phyloP scores from a whole-genome alignment of 768 basidiomycete species.

The Tylopilus subfusipes region DNA sequence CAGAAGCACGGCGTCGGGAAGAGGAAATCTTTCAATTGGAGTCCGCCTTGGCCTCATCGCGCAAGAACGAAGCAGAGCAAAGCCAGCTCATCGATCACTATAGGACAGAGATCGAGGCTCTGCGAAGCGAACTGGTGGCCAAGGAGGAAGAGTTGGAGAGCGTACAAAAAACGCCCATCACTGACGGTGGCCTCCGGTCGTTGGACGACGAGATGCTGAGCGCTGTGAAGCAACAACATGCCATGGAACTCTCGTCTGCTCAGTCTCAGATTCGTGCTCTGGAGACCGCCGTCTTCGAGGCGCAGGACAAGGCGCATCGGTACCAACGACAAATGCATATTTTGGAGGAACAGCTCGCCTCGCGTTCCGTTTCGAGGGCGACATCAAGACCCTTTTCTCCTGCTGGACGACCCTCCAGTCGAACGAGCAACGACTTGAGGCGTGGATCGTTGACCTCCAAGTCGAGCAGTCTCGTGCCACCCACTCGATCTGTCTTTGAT shows the following conservation, averaged over 20 bases:
- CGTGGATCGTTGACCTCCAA: conserved; percentile 34
- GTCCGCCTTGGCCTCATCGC: conserved; percentile 49
- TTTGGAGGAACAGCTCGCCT: conserved; percentile 63
- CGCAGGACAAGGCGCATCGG: conserved; percentile 63
- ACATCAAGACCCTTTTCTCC: conserved; percentile 49
- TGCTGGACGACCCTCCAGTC: conserved; percentile 42
- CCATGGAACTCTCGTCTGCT: conserved; percentile 74
- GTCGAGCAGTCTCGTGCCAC: conserved; percentile 33
- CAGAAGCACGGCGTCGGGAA: conserved; percentile 43
- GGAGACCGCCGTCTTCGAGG: conserved; percentile 69
- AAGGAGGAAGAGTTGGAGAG: conserved; percentile 68
- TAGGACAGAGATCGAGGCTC: conserved; percentile 66
- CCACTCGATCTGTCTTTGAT: conserved; percentile 61
- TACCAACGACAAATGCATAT: conserved; percentile 63
- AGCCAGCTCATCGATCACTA: conserved; percentile 59
- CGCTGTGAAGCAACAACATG: conserved; percentile 67
- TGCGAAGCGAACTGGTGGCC: conserved; percentile 55
- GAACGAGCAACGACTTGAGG: conserved; percentile 37
- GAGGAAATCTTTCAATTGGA: conserved; percentile 53
- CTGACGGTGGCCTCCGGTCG: conserved; percentile 44
- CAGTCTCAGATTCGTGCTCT: conserved; percentile 76
- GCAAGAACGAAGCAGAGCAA: conserved; percentile 54
- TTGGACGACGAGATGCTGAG: conserved; percentile 73
- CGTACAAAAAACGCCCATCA: conserved; percentile 43
- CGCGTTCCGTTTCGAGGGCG: conserved; percentile 41